Evolutionary conservation across 352 stramenopile species (phyloP), one percentile per base, ranked within the genome.

Genomic region (Pythium utonaiense): DNA sequence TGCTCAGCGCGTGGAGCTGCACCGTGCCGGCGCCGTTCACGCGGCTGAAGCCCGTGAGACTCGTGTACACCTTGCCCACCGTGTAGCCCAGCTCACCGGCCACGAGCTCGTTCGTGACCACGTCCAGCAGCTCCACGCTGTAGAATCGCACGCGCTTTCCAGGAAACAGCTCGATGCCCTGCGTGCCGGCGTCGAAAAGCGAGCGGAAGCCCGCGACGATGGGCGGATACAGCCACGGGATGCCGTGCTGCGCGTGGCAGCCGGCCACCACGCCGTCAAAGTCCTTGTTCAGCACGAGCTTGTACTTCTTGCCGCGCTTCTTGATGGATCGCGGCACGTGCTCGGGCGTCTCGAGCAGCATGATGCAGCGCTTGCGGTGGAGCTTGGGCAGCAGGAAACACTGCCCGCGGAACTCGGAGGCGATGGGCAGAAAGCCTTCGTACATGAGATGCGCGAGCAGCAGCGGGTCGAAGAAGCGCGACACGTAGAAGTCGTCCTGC

Each of bases 361-460:
- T 67, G 10, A 97, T 80, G 67, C 88, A 98, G 40, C 94, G 86
- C 69, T 96, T 73, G 40, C 86, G 73, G 62, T 97, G 89, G 44
- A 97, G 75, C 66, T 97, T 97, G 12, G 91, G 89, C 52, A 97
- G 61, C 41, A 97, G 64, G 56, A 93, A 88, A 45, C 72, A 82
- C 41, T 79, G 67, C 27, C 62, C 73, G 27, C 75, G 71, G 68
- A 82, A 88, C 42, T 93, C 76, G 33, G 88, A 96, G 5, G 93
- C 93, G 61, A 98, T 98, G 28, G 93, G 93, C 55, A 98, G 72
- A 58, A 98, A 98, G n/a, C 93, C 93, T 65, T 97, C 89, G 56
- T 78, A 88, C 89, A 98, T 98, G 49, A 98, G 75, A 64, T 97
- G 89, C 44, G 75, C 80, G 27, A 98, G 71, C 41, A 98, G 67